These are phyloP conservation scores for Coriolopsis trogii DNA, from an alignment of 1,284 basidiomycete species.

Conservation along the genomic window DNA sequence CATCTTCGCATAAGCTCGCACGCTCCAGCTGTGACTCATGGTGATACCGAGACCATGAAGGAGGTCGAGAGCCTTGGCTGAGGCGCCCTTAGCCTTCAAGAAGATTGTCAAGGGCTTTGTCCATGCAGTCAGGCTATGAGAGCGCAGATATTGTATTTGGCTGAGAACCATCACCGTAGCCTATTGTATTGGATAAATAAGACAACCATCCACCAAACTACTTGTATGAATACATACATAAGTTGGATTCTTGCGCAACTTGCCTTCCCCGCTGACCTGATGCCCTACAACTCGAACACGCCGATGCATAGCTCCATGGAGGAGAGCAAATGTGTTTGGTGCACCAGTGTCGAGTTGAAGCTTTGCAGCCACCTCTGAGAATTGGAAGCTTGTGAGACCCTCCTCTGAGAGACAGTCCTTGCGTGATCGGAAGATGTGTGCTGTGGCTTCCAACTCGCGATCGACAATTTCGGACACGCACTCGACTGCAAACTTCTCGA, in stretches of 20 bases:
- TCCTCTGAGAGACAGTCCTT: slow-evolving; percentile 8
- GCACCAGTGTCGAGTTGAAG: too few species aligned
- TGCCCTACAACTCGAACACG: too few species aligned
- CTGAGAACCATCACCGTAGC: slow-evolving; percentile 30
- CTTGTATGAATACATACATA: too few species aligned
- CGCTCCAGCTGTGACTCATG: slow-evolving; percentile 21
- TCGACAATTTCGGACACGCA: slow-evolving; percentile 1
- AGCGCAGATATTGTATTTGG: slow-evolving; percentile 26
- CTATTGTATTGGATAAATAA: slow-evolving; percentile 30
- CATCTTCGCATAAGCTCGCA: not conserved
- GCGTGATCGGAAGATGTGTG: not conserved
- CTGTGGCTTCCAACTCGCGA: not conserved
- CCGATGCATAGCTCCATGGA: slow-evolving; percentile 6
- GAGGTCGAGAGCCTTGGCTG: slow-evolving; percentile 31
- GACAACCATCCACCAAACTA: too few species aligned
- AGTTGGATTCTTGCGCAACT: too few species aligned
- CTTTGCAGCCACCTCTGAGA: slow-evolving; percentile 11
- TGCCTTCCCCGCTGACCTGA: too few species aligned
- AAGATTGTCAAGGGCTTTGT: slow-evolving; percentile 28
- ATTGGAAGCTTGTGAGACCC: slow-evolving; percentile 5
- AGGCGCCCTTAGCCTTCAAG: slow-evolving; percentile 29
- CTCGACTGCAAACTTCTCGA: slow-evolving; percentile 26
- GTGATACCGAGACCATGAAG: slow-evolving; percentile 28
- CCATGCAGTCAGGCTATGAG: not conserved
- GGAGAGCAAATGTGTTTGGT: slow-evolving; percentile 17